Base-by-base conservation (phyloP, 1,284 basidiomycete species). In the Ceratobasidium sp. region DNA sequence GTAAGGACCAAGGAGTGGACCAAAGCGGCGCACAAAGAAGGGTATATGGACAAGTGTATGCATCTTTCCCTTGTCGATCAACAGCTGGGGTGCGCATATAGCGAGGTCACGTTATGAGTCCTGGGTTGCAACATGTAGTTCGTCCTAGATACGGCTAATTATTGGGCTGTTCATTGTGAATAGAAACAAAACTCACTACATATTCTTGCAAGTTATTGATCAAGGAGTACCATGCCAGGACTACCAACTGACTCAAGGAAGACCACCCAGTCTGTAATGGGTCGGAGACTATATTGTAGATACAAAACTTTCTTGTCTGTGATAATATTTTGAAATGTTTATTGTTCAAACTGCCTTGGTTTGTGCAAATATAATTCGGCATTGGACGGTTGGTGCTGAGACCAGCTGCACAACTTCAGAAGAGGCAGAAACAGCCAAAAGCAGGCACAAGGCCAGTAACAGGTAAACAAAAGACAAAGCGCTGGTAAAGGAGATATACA, bases 181-280 rank as follows among this genome's bases (percentile, higher is more conserved):
- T 17, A 22, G 41, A 22, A 11, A 11, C 5, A 22, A 24, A 36
- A 11, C 71, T 15, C 75, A 84, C 82, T 64, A 82, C 73, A 78
- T 84, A 85, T 51, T 79, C 56, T 11, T 82, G 77, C 74, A 84
- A 80, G 75, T 85, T 57, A 0, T 75, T 65, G 44, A 85, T 84
- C 71, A 47, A 15, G 75, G 76, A 4, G 79, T 53, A 33, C 76
- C 3, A 77, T 69, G 5, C 78, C 77, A 67, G 51, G 17, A 44
- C 48, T 6, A 22, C 44, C 7, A 65, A 31, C 33, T 27, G 62
- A 1, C 73, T 51, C 19, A 74, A 1, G 14, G 45, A 2, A 41
- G 6, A 15, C 73, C 73, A 74, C 4, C 22, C 5, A 15, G 54
- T 33, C 19, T 51, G 31, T 9, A 74, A n/a, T 2, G 24, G 24